phyloP scores from a whole-genome alignment of 371 early-diverging fungal species.

The Agmasoma carcini region DNA sequence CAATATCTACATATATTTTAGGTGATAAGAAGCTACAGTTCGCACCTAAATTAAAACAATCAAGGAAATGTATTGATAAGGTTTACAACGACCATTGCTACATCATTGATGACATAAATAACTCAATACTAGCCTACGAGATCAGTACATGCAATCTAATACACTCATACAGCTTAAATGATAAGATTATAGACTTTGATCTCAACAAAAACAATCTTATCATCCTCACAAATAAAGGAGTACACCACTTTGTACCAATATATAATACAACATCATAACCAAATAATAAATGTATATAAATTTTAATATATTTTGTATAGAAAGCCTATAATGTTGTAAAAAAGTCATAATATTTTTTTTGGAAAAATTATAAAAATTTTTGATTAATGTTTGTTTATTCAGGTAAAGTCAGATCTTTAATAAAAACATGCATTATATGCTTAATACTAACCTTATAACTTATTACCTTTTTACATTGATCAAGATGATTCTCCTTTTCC shows the following conservation, averaged over 20 bases:
- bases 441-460: neutral
- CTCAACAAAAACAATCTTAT: neutral
- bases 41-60: slow-evolving; percentile 3
- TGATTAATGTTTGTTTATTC: neutral
- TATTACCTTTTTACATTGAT: neutral
- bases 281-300: too few species aligned
- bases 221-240: slow-evolving; percentile 17
- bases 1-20: slow-evolving; percentile 7
- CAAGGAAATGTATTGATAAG: slow-evolving; percentile 12
- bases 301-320: too few species aligned
- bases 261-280: too few species aligned
- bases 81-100: slow-evolving; percentile 4
- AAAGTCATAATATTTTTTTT: too few species aligned
- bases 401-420: neutral
- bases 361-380: neutral
- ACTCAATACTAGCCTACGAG: neutral
- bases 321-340: too few species aligned
- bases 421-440: neutral
- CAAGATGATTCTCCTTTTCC: neutral
- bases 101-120: slow-evolving; percentile 3
- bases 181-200: slow-evolving; percentile 11
- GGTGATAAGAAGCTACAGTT: neutral
- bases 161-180: slow-evolving; percentile 4
- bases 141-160: slow-evolving; percentile 4
- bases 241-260: too few species aligned